A percentile compares a stretch with the other conserved stretches of the same genome.
Evolutionary conservation across 2,329 filamentous ascomycete species (phyloP).

Genomic region (Stachybotrys echinatus): DNA sequence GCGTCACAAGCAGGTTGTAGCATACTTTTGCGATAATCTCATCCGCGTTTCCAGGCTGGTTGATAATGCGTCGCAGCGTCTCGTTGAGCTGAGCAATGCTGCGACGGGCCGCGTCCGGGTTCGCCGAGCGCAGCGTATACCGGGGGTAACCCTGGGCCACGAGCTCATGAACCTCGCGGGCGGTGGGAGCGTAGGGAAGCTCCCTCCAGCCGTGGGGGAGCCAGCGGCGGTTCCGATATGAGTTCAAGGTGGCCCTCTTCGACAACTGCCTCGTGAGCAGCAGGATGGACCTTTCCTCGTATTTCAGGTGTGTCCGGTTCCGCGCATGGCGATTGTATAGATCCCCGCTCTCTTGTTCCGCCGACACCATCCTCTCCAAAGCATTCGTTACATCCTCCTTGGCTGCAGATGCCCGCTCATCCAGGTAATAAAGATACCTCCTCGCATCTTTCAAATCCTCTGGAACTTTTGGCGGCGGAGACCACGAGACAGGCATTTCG

Average conservation of each 20-base stretch:
- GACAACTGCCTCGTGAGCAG: constrained; percentile 7
- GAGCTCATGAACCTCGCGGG: constrained; percentile 19
- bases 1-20: constrained; percentile 62
- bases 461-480: no score
- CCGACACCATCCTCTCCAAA: constrained; percentile 21
- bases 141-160: constrained; percentile 6
- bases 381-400: constrained; percentile 13
- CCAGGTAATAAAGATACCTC: no score
- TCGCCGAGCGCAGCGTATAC: constrained; percentile 22
- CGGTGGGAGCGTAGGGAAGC: no score
- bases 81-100: constrained; percentile 22
- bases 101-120: constrained; percentile 15
- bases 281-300: background rate
- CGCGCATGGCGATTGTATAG: background rate
- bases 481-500: no score
- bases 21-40: constrained; percentile 37
- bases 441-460: no score
- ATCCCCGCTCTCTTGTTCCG: constrained; percentile 11
- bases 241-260: constrained; percentile 20
- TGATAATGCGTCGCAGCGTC: constrained; percentile 21
- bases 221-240: no score
- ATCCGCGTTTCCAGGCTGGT: background rate
- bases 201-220: no score
- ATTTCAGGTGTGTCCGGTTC: background rate
- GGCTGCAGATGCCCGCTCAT: background rate